Conservation (phyloP, 2,329 filamentous ascomycete species). For the Aspergillus sp. region DNA sequence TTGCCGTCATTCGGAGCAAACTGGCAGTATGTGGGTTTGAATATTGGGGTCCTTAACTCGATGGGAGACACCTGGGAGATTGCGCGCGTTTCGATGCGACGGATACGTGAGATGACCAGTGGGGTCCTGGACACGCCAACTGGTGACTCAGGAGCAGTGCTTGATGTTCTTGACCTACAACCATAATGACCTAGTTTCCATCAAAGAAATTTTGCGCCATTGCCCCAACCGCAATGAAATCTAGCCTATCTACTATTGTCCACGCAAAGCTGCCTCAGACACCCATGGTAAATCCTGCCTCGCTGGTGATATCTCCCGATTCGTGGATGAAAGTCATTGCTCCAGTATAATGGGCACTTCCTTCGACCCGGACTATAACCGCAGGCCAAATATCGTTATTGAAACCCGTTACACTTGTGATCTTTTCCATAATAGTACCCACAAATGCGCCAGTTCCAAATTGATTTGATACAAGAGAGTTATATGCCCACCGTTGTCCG, state of each 20-base stretch:
- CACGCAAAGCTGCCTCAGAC: neutral
- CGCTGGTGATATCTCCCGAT: conserved; percentile 23
- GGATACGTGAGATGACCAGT: no score
- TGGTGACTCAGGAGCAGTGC: no score
- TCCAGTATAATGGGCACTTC: conserved; percentile 35
- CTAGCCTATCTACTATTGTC: neutral
- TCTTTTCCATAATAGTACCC: conserved; percentile 22
- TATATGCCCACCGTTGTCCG: conserved; percentile 34
- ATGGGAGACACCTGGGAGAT: conserved; percentile 9
- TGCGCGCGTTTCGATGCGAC: neutral
- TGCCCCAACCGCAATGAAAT: neutral
- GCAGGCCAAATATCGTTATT: neutral
- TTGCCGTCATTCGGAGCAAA: neutral
- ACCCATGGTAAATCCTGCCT: neutral
- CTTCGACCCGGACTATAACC: conserved; percentile 32
- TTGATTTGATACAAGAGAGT: conserved; percentile 37
- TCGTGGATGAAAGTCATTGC: conserved; percentile 30
- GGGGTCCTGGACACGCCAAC: no score
- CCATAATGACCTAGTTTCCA: no score
- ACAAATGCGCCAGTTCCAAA: conserved; percentile 25
- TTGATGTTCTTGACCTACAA: no score
- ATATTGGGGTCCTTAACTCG: conserved; percentile 6
- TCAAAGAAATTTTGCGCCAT: neutral
- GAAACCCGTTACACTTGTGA: conserved; percentile 4
- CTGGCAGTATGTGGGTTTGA: conserved; percentile 1